Conservation (phyloP, 176 grass and related monocot species). For the Coix lacrymajobi region DNA sequence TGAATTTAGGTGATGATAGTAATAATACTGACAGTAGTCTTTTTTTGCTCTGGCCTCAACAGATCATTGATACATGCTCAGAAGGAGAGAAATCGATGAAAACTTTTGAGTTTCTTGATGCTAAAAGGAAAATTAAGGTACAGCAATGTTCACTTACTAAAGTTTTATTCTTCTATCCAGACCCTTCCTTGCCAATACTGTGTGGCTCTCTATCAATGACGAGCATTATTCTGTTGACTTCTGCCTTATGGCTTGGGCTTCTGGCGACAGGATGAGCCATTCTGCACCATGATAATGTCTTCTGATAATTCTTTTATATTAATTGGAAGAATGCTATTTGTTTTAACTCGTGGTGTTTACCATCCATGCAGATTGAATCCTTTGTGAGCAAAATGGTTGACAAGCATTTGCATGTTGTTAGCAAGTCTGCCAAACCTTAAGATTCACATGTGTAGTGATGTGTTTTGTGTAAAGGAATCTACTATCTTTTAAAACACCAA, state of each 20-base stretch:
- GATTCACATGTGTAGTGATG: conserved; percentile 17
- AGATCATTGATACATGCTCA: conserved; percentile 87
- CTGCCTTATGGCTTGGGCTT: conserved; percentile 1
- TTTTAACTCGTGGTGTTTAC: conserved; percentile 29
- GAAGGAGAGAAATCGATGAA: conserved; percentile 88
- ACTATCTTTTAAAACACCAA: conserved; percentile 13
- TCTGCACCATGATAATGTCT: conserved; percentile 10
- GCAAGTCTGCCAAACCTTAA: conserved; percentile 56
- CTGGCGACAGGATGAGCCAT: conserved; percentile 1
- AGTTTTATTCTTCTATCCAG: conserved; percentile 12
- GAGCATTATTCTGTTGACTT: conserved; percentile 1
- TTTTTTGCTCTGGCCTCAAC: conserved; percentile 25
- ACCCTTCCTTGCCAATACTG: neutral
- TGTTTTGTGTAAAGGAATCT: conserved; percentile 20
- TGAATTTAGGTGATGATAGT: conserved; percentile 32
- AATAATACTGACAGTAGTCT: conserved; percentile 31
- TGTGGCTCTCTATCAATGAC: conserved; percentile 19
- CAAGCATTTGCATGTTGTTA: conserved; percentile 68
- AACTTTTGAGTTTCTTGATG: conserved; percentile 83
- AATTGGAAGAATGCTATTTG: neutral
- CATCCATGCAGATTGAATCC: conserved; percentile 72
- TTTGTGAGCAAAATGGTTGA: conserved; percentile 94
- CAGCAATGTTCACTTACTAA: conserved; percentile 21
- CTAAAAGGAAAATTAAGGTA: conserved; percentile 91
- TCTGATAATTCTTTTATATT: conserved; percentile 18